Base-by-base conservation (phyloP, 2,329 filamentous ascomycete genomes). In the Trichoderma atroviride region DNA sequence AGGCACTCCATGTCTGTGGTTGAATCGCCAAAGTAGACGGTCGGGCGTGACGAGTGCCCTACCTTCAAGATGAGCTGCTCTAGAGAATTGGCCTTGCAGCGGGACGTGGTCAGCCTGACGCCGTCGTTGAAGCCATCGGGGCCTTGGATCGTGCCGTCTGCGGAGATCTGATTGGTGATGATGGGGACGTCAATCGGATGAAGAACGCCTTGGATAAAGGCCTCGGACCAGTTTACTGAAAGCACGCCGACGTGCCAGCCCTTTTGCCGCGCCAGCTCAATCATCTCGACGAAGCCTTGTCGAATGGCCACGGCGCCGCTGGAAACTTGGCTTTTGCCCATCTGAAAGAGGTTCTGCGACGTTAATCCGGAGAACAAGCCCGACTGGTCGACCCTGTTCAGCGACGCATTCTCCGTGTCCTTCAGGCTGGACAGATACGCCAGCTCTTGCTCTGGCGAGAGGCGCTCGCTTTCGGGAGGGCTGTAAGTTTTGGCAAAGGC, bases 1-100 rank as follows among this genome's bases (percentile, higher is more conserved):
- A 89, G 76, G 70, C 86, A 88, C 74, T 84, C 82, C 68, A 88
- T 76, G 74, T 89, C 87, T 1, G 86, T 88, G 2, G 81, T 81
- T 33, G 86, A 87, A 74, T 89, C 87, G 9, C 87, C 87, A 74
- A 88, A 83, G 77, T 88, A 89, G 43, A 56, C 27, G 19, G 71
- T 5, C 74, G 71, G 14, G 66, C 63, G 14, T 9, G 59, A 58
- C 10, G 56, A n/a, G 29, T 52, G 63, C n/a, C n/a, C 37, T 14
- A 37, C 29, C 14, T 11, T 31, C 1, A 40, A 50, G 31, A 56
- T 33, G 11, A 64, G 43, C 7, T 61, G 56, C 9, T 79, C 83
- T 22, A 82, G 73, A 11, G 59, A 69, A 19, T 35, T 66, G 43
- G 65, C 69, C 77, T 87, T 87, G 74, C 87, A 85, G 7, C 74